Evolutionary conservation across 2,329 filamentous ascomycete species (phyloP), one percentile per base, ranked within the genome.

Genomic region (Alternaria panax): DNA sequence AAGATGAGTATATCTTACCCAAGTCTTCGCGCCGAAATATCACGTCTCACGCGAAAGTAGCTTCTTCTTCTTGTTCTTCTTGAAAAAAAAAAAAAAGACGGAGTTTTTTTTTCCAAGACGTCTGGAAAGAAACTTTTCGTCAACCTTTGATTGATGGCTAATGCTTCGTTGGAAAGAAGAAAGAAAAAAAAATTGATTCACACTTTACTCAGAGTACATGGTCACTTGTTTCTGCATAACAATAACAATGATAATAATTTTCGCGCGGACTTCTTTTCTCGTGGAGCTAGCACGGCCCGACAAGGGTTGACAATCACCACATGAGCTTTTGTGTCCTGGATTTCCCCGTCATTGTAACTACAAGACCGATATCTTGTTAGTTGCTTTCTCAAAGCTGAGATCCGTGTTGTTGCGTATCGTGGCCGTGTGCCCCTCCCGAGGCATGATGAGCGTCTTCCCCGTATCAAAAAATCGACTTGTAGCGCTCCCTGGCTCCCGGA

Each of bases 221-320:
- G 53, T 57, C n/a, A 57, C 36, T 1, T 50, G 45, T 14, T 56
- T 48, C 28, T n/a, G n/a, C n/a, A 34, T 41, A 5, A 50, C 25
- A 2, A 56, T n/a, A n/a, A n/a, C n/a, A n/a, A n/a, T n/a, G n/a
- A n/a, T n/a, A n/a, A n/a, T n/a, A n/a, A n/a, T n/a, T n/a, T n/a
- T n/a, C n/a, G n/a, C n/a, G n/a, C n/a, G n/a, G n/a, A n/a, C n/a
- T n/a, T 25, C 24, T 20, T 5, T 47, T 46, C 11, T 54, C 16
- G 30, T 54, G 51, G 5, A 18, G 14, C 5, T n/a, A 54, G 24
- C 1, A 20, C 43, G 1, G n/a, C 53, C n/a, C n/a, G n/a, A n/a
- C n/a, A n/a, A n/a, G n/a, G n/a, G n/a, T n/a, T n/a, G n/a, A n/a
- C n/a, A n/a, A n/a, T n/a, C n/a, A n/a, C n/a, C n/a, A n/a, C n/a